Base-by-base conservation (phyloP, 176 grass and related monocot species). In the Pontederia paniculata region DNA sequence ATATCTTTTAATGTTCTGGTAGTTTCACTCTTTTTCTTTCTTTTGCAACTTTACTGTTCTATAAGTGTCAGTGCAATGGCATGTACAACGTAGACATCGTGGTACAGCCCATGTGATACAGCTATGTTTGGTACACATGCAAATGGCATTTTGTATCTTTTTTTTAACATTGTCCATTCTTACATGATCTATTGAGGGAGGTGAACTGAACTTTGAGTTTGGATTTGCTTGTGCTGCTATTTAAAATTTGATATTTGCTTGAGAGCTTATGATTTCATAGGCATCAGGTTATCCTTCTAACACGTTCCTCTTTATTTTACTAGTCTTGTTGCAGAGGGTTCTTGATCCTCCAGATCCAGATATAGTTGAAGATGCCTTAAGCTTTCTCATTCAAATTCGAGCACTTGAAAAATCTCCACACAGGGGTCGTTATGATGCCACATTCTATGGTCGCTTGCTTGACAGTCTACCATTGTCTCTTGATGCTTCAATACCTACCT, bases 391-490 rank as follows among this genome's bases (percentile, higher is more conserved):
- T 56, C 73, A 89, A 55, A 85, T 83, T 45, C 66, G 65, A 52
- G 89, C 84, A 60, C 60, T 95, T 56, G 73, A 83, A 65, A 85
- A 75, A 50, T 72, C 78, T 76, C 45, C 25, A 46, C 18, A 43
- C 16, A 82, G 79, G 67, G 81, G 73, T 52, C 81, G 73, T 45
- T 80, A 83, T 58, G 76, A 83, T 47, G 81, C 89, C 23, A 95
- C 89, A 21, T 95, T 89, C 70, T 77, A 89, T 77, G 89, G 84
- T 3, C 65, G 62, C 56, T 85, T 95, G 70, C 81, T 95, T 55
- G 86, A 95, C 65, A 74, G 84, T 71, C 72, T 89, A 48, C 84
- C 89, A 17, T 72, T 95, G 42, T 95, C 89, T 20, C 83, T 95
- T 78, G 84, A 95, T 54, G 76, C 89, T 68, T 85, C 84, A 37